Evolutionary conservation across 495 filamentous ascomycete species (phyloP).

Genomic region (Aspergillus hancockii): DNA sequence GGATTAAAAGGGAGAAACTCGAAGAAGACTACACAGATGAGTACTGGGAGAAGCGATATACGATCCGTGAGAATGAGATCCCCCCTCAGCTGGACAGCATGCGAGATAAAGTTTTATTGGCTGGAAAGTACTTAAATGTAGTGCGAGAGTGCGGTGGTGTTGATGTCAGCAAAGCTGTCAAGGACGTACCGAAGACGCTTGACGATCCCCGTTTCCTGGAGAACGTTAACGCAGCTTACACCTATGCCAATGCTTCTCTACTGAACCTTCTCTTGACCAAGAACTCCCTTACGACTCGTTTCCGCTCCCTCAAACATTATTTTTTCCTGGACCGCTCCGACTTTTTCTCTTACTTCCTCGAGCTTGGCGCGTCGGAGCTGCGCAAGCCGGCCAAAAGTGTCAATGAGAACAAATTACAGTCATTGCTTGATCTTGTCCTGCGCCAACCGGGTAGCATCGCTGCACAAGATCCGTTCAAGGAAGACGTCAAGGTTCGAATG

Average conservation of each 20-base stretch:
- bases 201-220: constrained; percentile 88
- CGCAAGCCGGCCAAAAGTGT: constrained; percentile 83
- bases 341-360: constrained; percentile 96
- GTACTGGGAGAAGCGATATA: constrained; percentile 98
- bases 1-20: constrained; percentile 84
- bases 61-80: constrained; percentile 84
- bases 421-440: constrained; percentile 88
- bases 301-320: constrained; percentile 94
- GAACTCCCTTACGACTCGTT: constrained; percentile 80
- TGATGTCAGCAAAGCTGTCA: constrained; percentile 85
- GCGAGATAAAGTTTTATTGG: constrained; percentile 89
- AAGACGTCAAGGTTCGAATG: constrained; percentile 96
- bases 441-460: constrained; percentile 94
- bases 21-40: constrained; percentile 98
- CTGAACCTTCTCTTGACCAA: constrained; percentile 89
- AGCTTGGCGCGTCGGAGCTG: constrained; percentile 83
- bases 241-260: constrained; percentile 92
- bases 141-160: constrained; percentile 96
- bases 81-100: constrained; percentile 91
- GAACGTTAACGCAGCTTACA: constrained; percentile 93
- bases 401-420: constrained; percentile 91
- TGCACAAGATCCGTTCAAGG: constrained; percentile 93
- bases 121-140: constrained; percentile 97
- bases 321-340: constrained; percentile 98
- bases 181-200: constrained; percentile 86